A percentile compares a stretch with the other conserved stretches of the same genome.
Conservation (phyloP, 306 rosid genomes). For the Pterocarpus macrocarpus region DNA sequence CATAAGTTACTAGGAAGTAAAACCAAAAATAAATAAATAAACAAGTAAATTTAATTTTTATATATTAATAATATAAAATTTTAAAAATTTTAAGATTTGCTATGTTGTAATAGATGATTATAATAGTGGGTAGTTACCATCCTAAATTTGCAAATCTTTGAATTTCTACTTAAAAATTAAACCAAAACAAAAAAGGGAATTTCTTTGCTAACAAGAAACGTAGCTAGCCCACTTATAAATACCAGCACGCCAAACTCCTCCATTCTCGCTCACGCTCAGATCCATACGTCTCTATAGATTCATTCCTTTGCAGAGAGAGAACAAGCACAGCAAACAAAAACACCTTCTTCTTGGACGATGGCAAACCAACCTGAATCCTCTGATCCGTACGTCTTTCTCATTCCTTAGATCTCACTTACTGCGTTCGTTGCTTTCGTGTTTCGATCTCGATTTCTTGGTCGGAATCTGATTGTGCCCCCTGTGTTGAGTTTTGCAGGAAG, state of each 20-base stretch:
- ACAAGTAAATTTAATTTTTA: too few species aligned
- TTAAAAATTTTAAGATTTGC: too few species aligned
- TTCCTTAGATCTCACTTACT: slow-evolving; percentile 42
- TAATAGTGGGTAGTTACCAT: too few species aligned
- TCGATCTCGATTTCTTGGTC: neutral
- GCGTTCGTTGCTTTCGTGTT: neutral
- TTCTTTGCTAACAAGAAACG: slow-evolving; percentile 82
- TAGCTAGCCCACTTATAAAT: slow-evolving; percentile 54
- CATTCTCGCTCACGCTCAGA: slow-evolving; percentile 29
- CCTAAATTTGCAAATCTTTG: too few species aligned
- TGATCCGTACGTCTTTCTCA: slow-evolving; percentile 65
- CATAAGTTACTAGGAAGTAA: slow-evolving; percentile 40
- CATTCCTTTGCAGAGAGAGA: slow-evolving; percentile 34
- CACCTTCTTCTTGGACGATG: slow-evolving; percentile 52
- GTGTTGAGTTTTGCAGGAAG: slow-evolving; percentile 60
- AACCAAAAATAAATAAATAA: neutral
- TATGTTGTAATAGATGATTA: too few species aligned
- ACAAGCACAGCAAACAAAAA: neutral
- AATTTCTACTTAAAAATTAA: neutral
- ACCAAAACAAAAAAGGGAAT: slow-evolving; percentile 9
- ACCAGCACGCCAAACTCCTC: slow-evolving; percentile 37
- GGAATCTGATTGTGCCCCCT: neutral
- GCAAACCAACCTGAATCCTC: slow-evolving; percentile 82
- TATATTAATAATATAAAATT: too few species aligned
- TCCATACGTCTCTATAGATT: slow-evolving; percentile 33